Evolutionary conservation across 148 eudicot genomes (phyloP), one percentile per base, ranked within the genome.

Genomic region (Vaccinium corymbosum): DNA sequence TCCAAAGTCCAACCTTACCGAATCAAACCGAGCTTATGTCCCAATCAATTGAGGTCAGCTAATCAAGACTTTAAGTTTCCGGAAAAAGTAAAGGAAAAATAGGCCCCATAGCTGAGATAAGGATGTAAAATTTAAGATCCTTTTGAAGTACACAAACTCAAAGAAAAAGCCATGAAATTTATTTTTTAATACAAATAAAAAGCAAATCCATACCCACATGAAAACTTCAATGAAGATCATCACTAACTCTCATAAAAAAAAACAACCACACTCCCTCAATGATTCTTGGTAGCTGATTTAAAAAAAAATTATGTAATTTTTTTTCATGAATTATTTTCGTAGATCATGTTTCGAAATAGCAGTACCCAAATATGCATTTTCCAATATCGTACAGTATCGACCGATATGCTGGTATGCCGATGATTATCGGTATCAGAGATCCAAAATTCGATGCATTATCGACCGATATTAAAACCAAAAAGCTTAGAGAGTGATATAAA

Each of bases 71-170:
- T 4, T 4, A 38, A 38, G 3, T 3, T 38, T 38, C 42, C 46
- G 46, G 6, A 42, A 42, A 42, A 42, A 42, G 0, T 0, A 42
- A 4, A 42, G 46, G 5, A 42, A 42, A 42, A 38, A 3, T 4
- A 42, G 46, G 46, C 6, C 7, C 46, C 46, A 42, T 42, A 82
- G 56, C 84, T 82, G 83, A 81, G 72, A 68, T 66, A 81, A 49
- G 74, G 61, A 76, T 49, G 0, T 64, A 68, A 64, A 68, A 29
- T 68, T 68, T 29, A 32, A 70, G 83, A 72, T 70, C 48, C 9
- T 70, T 17, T 25, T 46, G 19, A 81, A 49, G 83, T 49, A 81
- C 82, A 53, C 76, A 82, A 51, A 51, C 66, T 29, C 84, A 52
- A 52, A 52, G 3, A 4, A 80, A 25, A 48, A 66, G 61, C 53